These are phyloP conservation scores for Elongisporangium prolatum DNA, from an alignment of 352 stramenopile species.

Conservation along the genomic window DNA sequence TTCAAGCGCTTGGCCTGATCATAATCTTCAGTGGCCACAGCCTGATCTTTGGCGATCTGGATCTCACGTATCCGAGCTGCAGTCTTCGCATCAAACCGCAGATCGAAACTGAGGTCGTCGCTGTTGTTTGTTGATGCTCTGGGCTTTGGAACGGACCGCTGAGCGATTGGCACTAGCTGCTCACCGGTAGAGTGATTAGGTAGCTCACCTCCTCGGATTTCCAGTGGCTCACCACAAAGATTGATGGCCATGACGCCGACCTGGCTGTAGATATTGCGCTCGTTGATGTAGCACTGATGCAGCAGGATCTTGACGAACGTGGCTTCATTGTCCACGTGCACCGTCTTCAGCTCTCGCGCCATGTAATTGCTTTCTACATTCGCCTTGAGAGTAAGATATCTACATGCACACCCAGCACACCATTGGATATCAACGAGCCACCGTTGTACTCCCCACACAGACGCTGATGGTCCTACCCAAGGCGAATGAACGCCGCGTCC, in stretches of 20 bases:
- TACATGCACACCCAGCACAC: too few relatives aligned
- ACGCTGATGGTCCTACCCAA: slow-evolving; percentile 44
- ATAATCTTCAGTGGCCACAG: slow-evolving; percentile 89
- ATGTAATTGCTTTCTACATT: slow-evolving; percentile 81
- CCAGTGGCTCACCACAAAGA: slow-evolving; percentile 64
- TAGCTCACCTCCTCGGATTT: slow-evolving; percentile 21
- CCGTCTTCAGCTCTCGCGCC: slow-evolving; percentile 90
- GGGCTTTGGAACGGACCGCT: slow-evolving; percentile 23
- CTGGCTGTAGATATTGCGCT: slow-evolving; percentile 89
- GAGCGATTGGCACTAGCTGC: neutral
- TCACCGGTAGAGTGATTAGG: slow-evolving; percentile 49
- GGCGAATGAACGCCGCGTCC: slow-evolving; percentile 56
- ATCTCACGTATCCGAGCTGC: slow-evolving; percentile 87
- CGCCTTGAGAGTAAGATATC: slow-evolving; percentile 73
- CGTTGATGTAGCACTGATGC: slow-evolving; percentile 86
- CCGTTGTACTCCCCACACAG: neutral
- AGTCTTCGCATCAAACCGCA: slow-evolving; percentile 89
- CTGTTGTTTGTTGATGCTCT: slow-evolving; percentile 4
- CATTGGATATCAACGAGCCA: too few relatives aligned
- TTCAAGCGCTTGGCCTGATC: slow-evolving; percentile 84
- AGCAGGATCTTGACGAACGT: slow-evolving; percentile 87
- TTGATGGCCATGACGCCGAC: slow-evolving; percentile 90
- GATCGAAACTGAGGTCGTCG: slow-evolving; percentile 72
- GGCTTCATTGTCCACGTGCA: slow-evolving; percentile 86
- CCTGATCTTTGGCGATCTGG: slow-evolving; percentile 78